Base-by-base conservation (phyloP, 352 stramenopile genomes). In the Phytophthora sp. region DNA sequence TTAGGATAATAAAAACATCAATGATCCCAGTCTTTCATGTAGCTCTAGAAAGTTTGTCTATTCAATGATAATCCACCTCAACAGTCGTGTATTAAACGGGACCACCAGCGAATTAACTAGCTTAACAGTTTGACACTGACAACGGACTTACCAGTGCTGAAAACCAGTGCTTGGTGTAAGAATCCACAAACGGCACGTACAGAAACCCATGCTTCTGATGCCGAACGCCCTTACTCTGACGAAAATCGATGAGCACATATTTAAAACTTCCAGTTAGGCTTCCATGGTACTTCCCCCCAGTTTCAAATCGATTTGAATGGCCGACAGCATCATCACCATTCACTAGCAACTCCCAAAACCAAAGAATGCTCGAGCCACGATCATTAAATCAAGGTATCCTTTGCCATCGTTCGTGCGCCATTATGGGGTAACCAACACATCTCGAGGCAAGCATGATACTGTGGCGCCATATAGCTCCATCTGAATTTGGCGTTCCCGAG, bases 191-290 rank as follows among this genome's bases (percentile, higher is more conserved):
- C 6, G 47, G 67, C 55, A 74, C 60, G 38, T 74, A 70, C 53
- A 74, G 30, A 71, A 69, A 70, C 6, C 20, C 54, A 54, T 35
- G 49, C 33, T 66, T 67, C 60, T 66, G 47, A 13, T 63, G 45
- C 18, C 51, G 47, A 58, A 71, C 60, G 60, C 33, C 38, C 16
- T 47, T 69, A 49, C 60, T 74, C 56, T 71, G 66, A 44, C 66
- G 66, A 53, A 74, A 74, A 15, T 74, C 66, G 26, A 71, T 57
- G 24, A 74, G 66, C 39, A 74, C 66, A 67, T 74, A 74, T 20
- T 20, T 66, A 20, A 55, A 74, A 45, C n/a, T 53, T 49, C 44
- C 23, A 53, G 38, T 63, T 49, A 71, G 39, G 8, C 66, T 67
- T 24, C 55, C 38, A 59, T 70, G 26, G 26, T 64, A 71, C 41